Evolutionary conservation across 1,284 basidiomycete genomes (phyloP), one percentile per base, ranked within the genome.

Genomic region (Lignosus rhinocerotis): DNA sequence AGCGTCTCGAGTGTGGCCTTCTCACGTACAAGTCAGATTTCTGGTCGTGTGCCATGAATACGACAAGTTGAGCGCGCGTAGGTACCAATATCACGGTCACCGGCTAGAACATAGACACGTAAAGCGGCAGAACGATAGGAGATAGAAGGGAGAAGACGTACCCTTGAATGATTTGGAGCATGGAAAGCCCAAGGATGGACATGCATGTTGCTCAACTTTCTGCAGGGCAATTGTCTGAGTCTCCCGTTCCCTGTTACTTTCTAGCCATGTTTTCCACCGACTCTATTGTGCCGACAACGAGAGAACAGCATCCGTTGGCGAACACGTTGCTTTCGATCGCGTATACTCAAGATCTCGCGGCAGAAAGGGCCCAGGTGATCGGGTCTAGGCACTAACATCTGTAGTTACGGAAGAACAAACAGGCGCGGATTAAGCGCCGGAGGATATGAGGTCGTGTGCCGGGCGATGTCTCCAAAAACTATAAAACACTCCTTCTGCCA

Each of bases 371-470:
- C 43, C 43, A 45, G 25, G 8, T 45, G 43, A 45, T 45, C 44
- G 33, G 16, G 36, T 9, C 34, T 9, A 56, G 51, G 56, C 17
- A 50, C 55, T 56, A 32, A 49, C 55, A 49, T 52, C 43, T 36
- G 45, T 17, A 17, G 39, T 34, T 9, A 43, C 41, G n/a, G 9
- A 30, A 45, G 38, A 36, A 33, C 11, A 44, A 34, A 19, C 19
- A 56, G 51, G 59, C 60, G 63, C 58, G 56, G 56, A 56, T 49
- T 39, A 43, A 45, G 43, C 51, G 50, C 50, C 16, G 30, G 38
- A 32, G 38, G 19, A 42, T 39, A 39, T 16, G 33, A 21, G 52
- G 52, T 53, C 52, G 52, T 53, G 52, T 53, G 52, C 44, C 44
- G 4, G 25, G 25, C 25, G 25, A 25, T 25, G 25, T 25, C 25